Evolutionary conservation across 805 yeast genomes (phyloP).

Genomic region (Candida sonorensis): DNA sequence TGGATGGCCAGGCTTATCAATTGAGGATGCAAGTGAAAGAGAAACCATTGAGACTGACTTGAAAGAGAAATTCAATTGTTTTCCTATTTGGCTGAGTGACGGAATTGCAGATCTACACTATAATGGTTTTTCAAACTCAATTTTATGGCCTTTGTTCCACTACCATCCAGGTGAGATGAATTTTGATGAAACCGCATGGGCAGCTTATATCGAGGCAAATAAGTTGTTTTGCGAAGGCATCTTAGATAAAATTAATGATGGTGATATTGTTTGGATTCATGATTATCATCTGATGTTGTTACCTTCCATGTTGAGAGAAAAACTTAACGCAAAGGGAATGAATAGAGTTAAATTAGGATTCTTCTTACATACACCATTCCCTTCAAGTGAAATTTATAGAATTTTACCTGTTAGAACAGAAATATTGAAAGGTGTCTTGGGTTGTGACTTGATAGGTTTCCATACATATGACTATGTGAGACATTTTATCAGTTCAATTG

Average conservation of each 20-base stretch:
- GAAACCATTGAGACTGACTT: constrained; percentile 63
- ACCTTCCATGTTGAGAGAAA: constrained; percentile 77
- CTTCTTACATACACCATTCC: constrained; percentile 96
- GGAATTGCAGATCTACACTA: constrained; percentile 93
- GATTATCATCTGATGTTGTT: constrained; percentile 95
- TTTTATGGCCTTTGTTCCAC: constrained; percentile 96
- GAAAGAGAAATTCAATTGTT: constrained; percentile 72
- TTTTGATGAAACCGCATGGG: constrained; percentile 97
- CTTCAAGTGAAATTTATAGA: constrained; percentile 92
- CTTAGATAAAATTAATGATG: constrained; percentile 61
- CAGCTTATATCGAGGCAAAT: constrained; percentile 93
- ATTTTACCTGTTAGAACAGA: constrained; percentile 93
- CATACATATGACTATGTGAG: constrained; percentile 99
- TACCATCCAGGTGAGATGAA: constrained; percentile 99
- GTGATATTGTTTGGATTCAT: constrained; percentile 95
- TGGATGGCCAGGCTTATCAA: constrained; percentile 96
- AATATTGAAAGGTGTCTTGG: constrained; percentile 82
- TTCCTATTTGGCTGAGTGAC: constrained; percentile 83
- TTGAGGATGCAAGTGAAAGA: constrained; percentile 66
- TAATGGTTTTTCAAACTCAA: constrained; percentile 92
- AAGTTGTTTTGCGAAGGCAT: constrained; percentile 70
- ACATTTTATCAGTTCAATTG: constrained; percentile 86
- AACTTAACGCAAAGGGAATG: constrained; percentile 37
- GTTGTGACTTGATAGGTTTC: constrained; percentile 93
- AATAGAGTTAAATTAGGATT: constrained; percentile 76